A percentile compares a stretch with the other conserved stretches of the same genome.
These are phyloP conservation scores for Xylariaceae sp. DNA, from an alignment of 2,329 filamentous ascomycete genomes.

Conservation along the genomic window DNA sequence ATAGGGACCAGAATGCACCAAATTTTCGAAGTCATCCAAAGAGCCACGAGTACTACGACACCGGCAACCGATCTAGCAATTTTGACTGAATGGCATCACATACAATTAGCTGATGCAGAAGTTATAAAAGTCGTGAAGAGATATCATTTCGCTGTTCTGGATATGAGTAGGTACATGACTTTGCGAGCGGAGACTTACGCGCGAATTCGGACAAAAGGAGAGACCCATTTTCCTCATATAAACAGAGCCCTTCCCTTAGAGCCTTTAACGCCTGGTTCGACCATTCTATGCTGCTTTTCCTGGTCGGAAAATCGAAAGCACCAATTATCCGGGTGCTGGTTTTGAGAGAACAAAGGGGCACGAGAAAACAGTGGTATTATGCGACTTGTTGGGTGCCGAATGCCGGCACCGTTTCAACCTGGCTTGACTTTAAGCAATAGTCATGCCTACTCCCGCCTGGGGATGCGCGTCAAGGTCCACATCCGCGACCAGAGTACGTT, in stretches of 20 bases:
- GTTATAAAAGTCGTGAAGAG: background rate
- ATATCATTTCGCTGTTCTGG: background rate
- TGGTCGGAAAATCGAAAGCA: background rate
- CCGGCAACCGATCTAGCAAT: background rate
- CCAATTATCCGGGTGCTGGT: background rate
- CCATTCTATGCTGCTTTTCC: slow-evolving; percentile 6
- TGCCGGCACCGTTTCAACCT: slow-evolving; percentile 15
- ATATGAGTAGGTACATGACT: slow-evolving; percentile 1
- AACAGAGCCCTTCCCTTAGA: background rate
- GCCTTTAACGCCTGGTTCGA: background rate
- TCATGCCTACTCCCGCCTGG: slow-evolving; percentile 23
- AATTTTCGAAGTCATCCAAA: background rate
- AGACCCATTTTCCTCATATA: background rate
- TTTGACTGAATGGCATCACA: background rate
- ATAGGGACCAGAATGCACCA: too few relatives aligned
- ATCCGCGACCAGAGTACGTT: slow-evolving; percentile 45
- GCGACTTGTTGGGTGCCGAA: slow-evolving; percentile 11
- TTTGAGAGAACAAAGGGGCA: background rate
- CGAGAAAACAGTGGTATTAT: slow-evolving; percentile 15
- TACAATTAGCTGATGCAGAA: background rate
- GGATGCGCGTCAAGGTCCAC: slow-evolving; percentile 54
- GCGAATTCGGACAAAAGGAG: background rate
- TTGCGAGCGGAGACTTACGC: slow-evolving; percentile 6
- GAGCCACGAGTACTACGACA: background rate
- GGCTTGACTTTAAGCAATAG: slow-evolving; percentile 4